These are phyloP conservation scores for Coemansia sp. DNA, from an alignment of 192 early-diverging fungal species.

Conservation along the genomic window DNA sequence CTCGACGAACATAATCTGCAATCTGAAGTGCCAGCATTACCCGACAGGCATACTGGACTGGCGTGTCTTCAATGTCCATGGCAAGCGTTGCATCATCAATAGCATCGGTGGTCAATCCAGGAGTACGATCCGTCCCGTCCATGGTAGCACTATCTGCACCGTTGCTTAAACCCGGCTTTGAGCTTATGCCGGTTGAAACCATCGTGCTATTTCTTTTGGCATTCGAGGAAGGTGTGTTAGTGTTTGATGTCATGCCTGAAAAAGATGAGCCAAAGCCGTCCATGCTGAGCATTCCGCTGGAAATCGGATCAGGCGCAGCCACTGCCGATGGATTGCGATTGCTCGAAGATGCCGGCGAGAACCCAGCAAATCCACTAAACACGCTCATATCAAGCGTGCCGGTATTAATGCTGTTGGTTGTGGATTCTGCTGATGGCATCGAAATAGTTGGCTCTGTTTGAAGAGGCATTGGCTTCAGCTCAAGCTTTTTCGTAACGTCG, in stretches of 20 bases:
- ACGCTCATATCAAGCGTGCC: conserved; percentile 33
- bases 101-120: neutral
- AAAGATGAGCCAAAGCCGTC: conserved; percentile 41
- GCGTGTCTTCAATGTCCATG: conserved; percentile 54
- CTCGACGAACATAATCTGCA: conserved; percentile 32
- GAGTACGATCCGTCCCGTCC: neutral
- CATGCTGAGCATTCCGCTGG: conserved; percentile 34
- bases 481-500: conserved; percentile 21
- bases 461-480: neutral
- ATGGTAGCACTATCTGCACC: neutral
- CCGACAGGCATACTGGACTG: conserved; percentile 52
- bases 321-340: neutral
- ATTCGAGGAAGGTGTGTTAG: neutral
- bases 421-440: neutral
- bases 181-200: neutral
- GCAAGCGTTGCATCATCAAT: conserved; percentile 20
- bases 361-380: conserved; percentile 35
- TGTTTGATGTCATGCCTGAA: conserved; percentile 5
- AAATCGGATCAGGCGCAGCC: conserved; percentile 17
- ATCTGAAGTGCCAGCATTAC: conserved; percentile 52
- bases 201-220: neutral
- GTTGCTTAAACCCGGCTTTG: neutral
- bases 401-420: conserved; percentile 7
- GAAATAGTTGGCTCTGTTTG: neutral
- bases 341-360: conserved; percentile 8